phyloP scores from a whole-genome alignment of 148 eudicot genomes.

The Chenopodium berlandieri region DNA sequence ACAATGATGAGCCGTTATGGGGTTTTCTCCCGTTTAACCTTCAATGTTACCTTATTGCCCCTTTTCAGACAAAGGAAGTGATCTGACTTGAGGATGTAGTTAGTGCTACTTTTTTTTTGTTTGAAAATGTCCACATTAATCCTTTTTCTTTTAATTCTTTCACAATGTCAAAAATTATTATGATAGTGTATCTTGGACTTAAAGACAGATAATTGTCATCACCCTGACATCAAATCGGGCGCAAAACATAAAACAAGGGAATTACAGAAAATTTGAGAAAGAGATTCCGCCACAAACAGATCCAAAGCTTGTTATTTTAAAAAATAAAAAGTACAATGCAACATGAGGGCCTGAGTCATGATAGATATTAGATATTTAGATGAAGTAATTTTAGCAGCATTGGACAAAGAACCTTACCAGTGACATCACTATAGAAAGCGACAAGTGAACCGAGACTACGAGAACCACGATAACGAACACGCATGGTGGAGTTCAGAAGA shows the following conservation, averaged over 20 bases:
- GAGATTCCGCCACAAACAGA: neutral
- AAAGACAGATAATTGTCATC: neutral
- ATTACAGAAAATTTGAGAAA: neutral
- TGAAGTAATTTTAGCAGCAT: neutral
- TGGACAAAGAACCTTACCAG: slow-evolving; percentile 44
- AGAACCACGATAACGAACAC: slow-evolving; percentile 77
- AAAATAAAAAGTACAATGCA: neutral
- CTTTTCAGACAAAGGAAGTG: no score
- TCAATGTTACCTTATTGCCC: neutral
- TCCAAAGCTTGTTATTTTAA: neutral
- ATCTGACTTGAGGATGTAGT: no score
- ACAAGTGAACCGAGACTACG: slow-evolving; percentile 70
- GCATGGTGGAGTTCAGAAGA: slow-evolving; percentile 81
- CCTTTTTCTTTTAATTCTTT: neutral
- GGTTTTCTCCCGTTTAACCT: neutral
- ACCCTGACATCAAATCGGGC: neutral
- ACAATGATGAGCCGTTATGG: neutral
- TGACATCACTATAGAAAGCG: slow-evolving; percentile 66
- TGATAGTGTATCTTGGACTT: neutral
- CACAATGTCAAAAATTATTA: neutral
- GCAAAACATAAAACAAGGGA: neutral
- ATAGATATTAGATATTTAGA: neutral
- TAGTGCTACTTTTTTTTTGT: neutral
- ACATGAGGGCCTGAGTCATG: neutral
- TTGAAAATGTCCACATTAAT: neutral